Percentiles rank a stretch among this genome's conserved stretches.
phyloP scores from a whole-genome alignment of 139 green algal genomes.

The Chlorella sp. region DNA sequence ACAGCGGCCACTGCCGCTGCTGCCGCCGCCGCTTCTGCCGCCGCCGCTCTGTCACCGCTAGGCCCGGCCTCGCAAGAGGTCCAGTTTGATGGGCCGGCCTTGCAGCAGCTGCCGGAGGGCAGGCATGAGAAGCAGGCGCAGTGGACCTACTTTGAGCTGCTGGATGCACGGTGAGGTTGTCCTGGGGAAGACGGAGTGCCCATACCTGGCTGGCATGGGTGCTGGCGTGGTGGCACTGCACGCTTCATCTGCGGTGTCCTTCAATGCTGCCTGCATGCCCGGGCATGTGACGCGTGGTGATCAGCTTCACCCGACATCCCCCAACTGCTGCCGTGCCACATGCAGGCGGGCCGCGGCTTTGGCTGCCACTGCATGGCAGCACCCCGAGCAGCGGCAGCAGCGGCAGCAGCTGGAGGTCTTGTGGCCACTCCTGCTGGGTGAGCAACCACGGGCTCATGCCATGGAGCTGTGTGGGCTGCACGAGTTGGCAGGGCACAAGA shows the following conservation, averaged over 20 bases:
- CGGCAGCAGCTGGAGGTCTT: constrained; percentile 19
- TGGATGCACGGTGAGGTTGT: constrained; percentile 18
- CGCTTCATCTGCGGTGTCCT: not conserved
- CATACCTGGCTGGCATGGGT: not conserved
- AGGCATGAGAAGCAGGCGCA: not conserved
- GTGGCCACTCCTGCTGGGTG: constrained; percentile 22
- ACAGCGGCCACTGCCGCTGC: too few relatives aligned
- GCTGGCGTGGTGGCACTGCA: not conserved
- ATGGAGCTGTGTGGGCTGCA: not conserved
- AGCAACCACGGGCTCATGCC: not conserved
- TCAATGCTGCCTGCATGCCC: not conserved
- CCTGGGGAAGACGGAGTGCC: too few relatives aligned
- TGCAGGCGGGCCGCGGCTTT: constrained; percentile 9
- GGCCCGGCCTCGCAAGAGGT: constrained; percentile 9
- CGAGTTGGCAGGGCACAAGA: too few relatives aligned
- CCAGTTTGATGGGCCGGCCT: not conserved
- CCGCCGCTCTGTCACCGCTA: not conserved
- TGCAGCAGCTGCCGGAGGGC: not conserved
- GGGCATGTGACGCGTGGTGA: not conserved
- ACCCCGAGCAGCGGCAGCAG: not conserved
- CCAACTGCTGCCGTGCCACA: not conserved
- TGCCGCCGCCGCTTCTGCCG: not conserved
- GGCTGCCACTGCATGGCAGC: not conserved
- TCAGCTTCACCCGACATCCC: not conserved
- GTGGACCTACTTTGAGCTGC: constrained; percentile 15